Percentiles rank a stretch among this genome's conserved stretches.
Evolutionary conservation across 2,329 filamentous ascomycete species (phyloP).

Genomic region (Bipolaris cookei): DNA sequence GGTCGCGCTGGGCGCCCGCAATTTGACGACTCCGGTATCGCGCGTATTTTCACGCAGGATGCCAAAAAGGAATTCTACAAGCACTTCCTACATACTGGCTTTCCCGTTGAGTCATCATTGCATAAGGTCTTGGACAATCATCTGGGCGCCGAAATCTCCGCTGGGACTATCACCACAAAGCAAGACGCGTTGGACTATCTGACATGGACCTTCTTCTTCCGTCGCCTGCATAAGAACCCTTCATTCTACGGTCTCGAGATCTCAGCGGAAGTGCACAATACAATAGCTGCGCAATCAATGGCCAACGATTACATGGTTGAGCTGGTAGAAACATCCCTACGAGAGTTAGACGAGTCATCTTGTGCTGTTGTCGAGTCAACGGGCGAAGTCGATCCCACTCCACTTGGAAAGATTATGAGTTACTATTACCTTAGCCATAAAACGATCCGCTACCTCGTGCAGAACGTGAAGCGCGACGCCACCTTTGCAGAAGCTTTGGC

Average conservation of each 20-base stretch:
- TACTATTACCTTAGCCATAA: slow-evolving; percentile 97
- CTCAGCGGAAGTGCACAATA: slow-evolving; percentile 89
- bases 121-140: slow-evolving; percentile 98
- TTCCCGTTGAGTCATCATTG: slow-evolving; percentile 94
- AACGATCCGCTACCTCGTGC: slow-evolving; percentile 84
- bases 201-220: slow-evolving; percentile 99
- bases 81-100: slow-evolving; percentile 97
- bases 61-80: slow-evolving; percentile 99
- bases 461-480: slow-evolving; percentile 75
- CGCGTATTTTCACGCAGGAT: slow-evolving; percentile 96
- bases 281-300: slow-evolving; percentile 78
- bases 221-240: slow-evolving; percentile 94
- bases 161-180: slow-evolving; percentile 89
- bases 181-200: slow-evolving; percentile 97
- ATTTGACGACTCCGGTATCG: slow-evolving; percentile 94
- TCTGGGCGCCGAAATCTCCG: slow-evolving; percentile 90
- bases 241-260: slow-evolving; percentile 98
- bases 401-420: slow-evolving; percentile 97
- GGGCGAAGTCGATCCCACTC: slow-evolving; percentile 86
- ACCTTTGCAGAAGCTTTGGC: slow-evolving; percentile 81
- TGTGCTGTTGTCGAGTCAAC: slow-evolving; percentile 85
- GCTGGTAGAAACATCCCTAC: slow-evolving; percentile 85
- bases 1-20: slow-evolving; percentile 94
- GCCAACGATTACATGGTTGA: slow-evolving; percentile 96
- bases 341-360: slow-evolving; percentile 79